A percentile compares a stretch with the other conserved stretches of the same genome.
These are phyloP conservation scores for Triticum aestivum DNA, from an alignment of 176 grass and related monocot species.

Conservation along the genomic window DNA sequence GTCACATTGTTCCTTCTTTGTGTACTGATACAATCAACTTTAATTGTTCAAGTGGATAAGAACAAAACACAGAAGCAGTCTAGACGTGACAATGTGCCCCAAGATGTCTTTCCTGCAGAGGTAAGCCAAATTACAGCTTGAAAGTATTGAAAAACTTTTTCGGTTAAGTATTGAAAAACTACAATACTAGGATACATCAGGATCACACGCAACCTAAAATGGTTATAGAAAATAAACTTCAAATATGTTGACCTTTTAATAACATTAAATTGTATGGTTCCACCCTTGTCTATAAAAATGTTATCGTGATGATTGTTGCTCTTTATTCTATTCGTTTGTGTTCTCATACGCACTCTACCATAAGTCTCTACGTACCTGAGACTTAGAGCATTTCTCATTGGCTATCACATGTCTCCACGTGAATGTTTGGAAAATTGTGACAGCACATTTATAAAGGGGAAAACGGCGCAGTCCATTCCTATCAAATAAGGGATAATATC, in stretches of 20 bases:
- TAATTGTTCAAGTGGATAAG: constrained; percentile 19
- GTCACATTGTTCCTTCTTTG: background rate
- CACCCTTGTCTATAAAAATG: background rate
- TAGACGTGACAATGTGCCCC: background rate
- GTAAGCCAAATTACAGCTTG: constrained; percentile 25
- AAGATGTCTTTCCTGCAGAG: constrained; percentile 3
- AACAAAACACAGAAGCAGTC: constrained; percentile 2
- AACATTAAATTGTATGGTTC: background rate
- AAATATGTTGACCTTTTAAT: background rate
- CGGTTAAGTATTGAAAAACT: background rate
- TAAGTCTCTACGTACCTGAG: background rate
- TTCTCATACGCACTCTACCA: background rate
- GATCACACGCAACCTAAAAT: background rate
- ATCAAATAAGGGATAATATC: background rate
- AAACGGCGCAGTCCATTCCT: background rate
- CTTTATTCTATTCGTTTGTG: background rate
- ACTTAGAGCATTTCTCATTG: background rate
- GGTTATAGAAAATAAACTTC: background rate
- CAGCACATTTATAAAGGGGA: background rate
- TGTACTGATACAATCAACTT: constrained; percentile 22
- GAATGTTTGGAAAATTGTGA: background rate
- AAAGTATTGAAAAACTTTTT: background rate
- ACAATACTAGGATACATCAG: background rate
- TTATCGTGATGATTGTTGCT: background rate
- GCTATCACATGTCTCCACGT: background rate